These are phyloP conservation scores for Ophiostoma novo-ulmi DNA, from an alignment of 2,329 filamentous ascomycete genomes.

Conservation along the genomic window DNA sequence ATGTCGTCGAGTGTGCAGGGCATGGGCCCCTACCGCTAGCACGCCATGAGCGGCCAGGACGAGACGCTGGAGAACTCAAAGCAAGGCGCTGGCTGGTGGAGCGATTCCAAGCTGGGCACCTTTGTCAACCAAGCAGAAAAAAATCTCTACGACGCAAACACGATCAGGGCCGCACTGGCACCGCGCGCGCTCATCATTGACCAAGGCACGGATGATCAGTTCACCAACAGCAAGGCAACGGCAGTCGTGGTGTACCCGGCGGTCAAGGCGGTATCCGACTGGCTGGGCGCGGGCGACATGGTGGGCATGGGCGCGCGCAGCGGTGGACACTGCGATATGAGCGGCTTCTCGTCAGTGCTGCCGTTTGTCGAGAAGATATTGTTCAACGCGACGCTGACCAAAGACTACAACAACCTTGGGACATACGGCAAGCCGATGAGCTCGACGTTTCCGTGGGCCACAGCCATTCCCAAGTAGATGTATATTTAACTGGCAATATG, in stretches of 20 bases:
- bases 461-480: background rate
- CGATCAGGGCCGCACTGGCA: background rate
- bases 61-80: constrained; percentile 47
- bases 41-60: constrained; percentile 42
- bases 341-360: constrained; percentile 44
- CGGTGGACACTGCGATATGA: constrained; percentile 47
- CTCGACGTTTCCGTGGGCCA: background rate
- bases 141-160: constrained; percentile 26
- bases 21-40: constrained; percentile 49
- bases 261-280: constrained; percentile 50
- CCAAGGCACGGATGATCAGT: constrained; percentile 48
- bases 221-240: constrained; percentile 46
- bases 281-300: constrained; percentile 47
- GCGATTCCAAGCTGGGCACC: constrained; percentile 48
- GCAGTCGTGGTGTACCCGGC: constrained; percentile 48
- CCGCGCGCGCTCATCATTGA: constrained; percentile 39
- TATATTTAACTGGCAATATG: background rate
- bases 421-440: background rate
- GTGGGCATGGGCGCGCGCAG: constrained; percentile 44
- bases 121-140: constrained; percentile 47
- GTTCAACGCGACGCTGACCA: constrained; percentile 42
- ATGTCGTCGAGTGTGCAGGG: constrained; percentile 54
- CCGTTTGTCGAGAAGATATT: constrained; percentile 47
- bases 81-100: constrained; percentile 53
- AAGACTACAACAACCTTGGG: constrained; percentile 37